These are phyloP conservation scores for Peronospora destructor DNA, from an alignment of 352 stramenopile species.

Conservation along the genomic window DNA sequence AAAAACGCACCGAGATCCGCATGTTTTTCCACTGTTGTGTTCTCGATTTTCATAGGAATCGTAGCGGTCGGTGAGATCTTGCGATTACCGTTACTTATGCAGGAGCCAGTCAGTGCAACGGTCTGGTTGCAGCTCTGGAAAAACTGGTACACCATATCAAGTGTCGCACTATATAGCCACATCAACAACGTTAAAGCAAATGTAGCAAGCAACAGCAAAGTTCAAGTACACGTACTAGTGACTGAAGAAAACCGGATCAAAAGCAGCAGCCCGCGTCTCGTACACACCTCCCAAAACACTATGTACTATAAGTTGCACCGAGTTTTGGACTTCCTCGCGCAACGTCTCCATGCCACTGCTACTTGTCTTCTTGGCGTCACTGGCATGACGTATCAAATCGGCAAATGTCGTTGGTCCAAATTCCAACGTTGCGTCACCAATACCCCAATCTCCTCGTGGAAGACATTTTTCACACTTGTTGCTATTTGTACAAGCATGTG, in stretches of 20 bases:
- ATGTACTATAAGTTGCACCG: conserved; percentile 38
- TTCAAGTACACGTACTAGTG: conserved; percentile 34
- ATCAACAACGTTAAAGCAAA: background rate
- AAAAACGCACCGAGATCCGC: conserved; percentile 29
- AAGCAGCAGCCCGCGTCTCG: conserved; percentile 35
- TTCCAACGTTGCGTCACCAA: conserved; percentile 55
- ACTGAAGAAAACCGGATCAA: conserved; percentile 42
- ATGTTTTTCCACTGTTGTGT: conserved; percentile 28
- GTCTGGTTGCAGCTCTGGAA: conserved; percentile 51
- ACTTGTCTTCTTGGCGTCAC: conserved; percentile 26
- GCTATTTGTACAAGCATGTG: conserved; percentile 33
- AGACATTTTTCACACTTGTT: conserved; percentile 53
- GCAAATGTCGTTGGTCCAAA: conserved; percentile 55
- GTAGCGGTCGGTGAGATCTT: conserved; percentile 28
- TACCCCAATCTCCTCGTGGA: conserved; percentile 55
- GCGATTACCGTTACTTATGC: conserved; percentile 14
- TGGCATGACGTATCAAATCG: conserved; percentile 45
- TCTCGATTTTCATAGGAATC: conserved; percentile 34
- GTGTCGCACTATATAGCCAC: conserved; percentile 27
- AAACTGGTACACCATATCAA: conserved; percentile 60
- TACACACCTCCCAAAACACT: conserved; percentile 37
- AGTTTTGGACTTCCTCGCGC: conserved; percentile 30
- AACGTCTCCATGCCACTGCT: conserved; percentile 31
- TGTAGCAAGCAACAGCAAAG: background rate
- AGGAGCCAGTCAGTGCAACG: conserved; percentile 28